A percentile compares a stretch with the other conserved stretches of the same genome.
These are phyloP conservation scores for Populus nigra DNA, from an alignment of 345 rosid genomes.

Conservation along the genomic window DNA sequence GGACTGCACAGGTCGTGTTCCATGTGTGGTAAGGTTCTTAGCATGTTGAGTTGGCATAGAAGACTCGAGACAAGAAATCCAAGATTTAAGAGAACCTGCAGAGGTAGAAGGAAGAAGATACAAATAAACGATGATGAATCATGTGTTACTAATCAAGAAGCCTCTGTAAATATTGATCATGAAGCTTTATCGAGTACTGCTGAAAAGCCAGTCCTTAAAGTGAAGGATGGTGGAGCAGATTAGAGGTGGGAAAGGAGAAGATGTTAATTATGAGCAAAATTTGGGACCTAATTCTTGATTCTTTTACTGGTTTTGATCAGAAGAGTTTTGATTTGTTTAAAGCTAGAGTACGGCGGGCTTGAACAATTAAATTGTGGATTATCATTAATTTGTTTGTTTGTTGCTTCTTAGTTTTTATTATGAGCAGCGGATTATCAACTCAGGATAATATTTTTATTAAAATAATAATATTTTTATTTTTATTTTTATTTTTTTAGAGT, in stretches of 20 bases:
- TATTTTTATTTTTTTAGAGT: too few species aligned
- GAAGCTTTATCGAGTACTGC: not conserved
- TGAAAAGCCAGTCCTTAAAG: not conserved
- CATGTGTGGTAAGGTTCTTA: constrained; percentile 1
- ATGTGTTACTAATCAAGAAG: not conserved
- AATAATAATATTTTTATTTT: too few species aligned
- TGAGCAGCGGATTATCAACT: too few species aligned
- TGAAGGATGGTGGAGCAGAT: not conserved
- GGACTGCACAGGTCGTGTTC: constrained; percentile 1
- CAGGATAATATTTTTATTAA: too few species aligned
- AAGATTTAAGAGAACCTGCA: not conserved
- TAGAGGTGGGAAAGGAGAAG: not conserved
- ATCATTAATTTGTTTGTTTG: not conserved
- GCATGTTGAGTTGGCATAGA: not conserved
- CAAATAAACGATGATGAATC: not conserved
- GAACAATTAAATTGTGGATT: not conserved
- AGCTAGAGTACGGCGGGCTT: not conserved
- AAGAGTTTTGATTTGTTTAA: not conserved
- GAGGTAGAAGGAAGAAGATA: not conserved
- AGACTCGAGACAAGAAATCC: not conserved
- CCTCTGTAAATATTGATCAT: not conserved
- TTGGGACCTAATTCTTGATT: not conserved
- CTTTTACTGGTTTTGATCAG: too few species aligned
- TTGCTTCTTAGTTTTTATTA: too few species aligned
- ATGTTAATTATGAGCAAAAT: not conserved